phyloP scores from a whole-genome alignment of 2,329 filamentous ascomycete species.

The Ophiognomonia clavigignenti-juglandacearum region DNA sequence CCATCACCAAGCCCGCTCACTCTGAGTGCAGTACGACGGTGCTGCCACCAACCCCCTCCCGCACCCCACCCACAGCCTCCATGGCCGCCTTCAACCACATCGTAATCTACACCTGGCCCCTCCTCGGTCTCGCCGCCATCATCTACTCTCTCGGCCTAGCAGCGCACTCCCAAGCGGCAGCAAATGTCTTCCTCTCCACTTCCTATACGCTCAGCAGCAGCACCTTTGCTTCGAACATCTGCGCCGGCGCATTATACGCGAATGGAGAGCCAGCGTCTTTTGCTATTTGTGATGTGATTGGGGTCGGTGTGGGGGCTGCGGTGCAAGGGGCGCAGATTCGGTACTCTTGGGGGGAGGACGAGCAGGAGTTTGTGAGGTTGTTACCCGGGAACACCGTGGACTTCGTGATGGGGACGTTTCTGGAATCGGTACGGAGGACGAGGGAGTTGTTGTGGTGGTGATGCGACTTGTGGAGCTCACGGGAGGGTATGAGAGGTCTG shows the following conservation, averaged over 20 bases:
- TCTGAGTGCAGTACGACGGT: too few relatives aligned
- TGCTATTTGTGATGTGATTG: not conserved
- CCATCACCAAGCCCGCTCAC: too few relatives aligned
- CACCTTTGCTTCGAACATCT: not conserved
- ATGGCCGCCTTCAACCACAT: not conserved
- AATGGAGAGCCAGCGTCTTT: not conserved
- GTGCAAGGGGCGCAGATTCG: not conserved
- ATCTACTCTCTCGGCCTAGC: not conserved
- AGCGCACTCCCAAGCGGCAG: not conserved
- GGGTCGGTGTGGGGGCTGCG: not conserved
- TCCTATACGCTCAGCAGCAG: not conserved
- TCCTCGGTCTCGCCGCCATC: not conserved
- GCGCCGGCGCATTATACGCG: not conserved
- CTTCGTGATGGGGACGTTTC: constrained; percentile 6
- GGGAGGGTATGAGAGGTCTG: too few relatives aligned
- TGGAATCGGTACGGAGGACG: not conserved
- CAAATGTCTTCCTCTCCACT: not conserved
- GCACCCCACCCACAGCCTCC: not conserved
- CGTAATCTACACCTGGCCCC: not conserved
- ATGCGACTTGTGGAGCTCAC: not conserved
- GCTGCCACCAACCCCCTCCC: not conserved
- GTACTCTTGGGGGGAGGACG: not conserved
- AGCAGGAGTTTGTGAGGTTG: not conserved
- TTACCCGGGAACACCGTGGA: not conserved
- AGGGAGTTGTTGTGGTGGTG: not conserved